phyloP scores from a whole-genome alignment of 2,329 filamentous ascomycete genomes.

The Stemphylium vesicarium region DNA sequence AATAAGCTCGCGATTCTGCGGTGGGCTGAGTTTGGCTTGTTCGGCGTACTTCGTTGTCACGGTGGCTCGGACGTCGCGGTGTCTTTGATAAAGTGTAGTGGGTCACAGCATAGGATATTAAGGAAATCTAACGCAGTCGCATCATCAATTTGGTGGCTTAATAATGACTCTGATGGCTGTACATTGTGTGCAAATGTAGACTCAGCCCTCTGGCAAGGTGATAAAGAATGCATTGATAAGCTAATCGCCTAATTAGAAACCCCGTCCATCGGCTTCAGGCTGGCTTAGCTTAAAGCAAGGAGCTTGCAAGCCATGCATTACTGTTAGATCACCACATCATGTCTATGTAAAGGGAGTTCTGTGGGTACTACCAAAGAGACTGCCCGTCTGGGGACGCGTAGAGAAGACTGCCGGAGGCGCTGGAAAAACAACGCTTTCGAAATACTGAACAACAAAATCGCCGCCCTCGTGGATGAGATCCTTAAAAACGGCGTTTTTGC shows the following conservation, averaged over 20 bases:
- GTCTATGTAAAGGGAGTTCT: background rate
- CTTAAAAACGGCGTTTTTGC: slow-evolving; percentile 9
- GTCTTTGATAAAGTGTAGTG: too few species aligned
- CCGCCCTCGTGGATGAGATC: slow-evolving; percentile 12
- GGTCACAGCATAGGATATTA: too few species aligned
- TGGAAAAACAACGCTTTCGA: background rate
- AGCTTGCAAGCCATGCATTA: background rate
- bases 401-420: background rate
- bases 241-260: too few species aligned
- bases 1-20: background rate
- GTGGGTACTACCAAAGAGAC: background rate
- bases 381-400: background rate
- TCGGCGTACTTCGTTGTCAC: background rate
- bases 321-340: background rate
- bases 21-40: background rate
- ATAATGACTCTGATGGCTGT: too few species aligned
- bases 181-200: too few species aligned
- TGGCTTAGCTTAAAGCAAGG: background rate
- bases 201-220: too few species aligned
- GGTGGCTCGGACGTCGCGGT: background rate
- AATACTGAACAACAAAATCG: slow-evolving; percentile 13
- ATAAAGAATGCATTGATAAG: too few species aligned
- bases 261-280: too few species aligned
- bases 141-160: too few species aligned
- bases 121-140: too few species aligned